These are phyloP conservation scores for Amanita muscaria DNA, from an alignment of 768 basidiomycete genomes.

Conservation along the genomic window DNA sequence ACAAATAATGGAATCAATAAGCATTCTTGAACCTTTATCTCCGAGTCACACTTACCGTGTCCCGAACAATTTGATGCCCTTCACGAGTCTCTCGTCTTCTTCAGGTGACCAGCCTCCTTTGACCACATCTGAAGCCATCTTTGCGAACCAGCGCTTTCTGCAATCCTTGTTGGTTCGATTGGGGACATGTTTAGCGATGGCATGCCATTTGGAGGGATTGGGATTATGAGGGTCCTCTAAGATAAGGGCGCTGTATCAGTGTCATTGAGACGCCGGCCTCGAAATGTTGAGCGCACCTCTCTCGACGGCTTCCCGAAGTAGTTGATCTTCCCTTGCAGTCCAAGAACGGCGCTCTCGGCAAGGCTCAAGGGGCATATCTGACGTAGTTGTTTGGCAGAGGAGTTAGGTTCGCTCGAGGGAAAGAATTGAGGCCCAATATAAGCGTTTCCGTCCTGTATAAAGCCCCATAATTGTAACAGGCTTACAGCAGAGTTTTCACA, in stretches of 20 bases:
- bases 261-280: not conserved
- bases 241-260: constrained; percentile 9
- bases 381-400: constrained; percentile 2
- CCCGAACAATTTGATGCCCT: constrained; percentile 48
- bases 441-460: constrained; percentile 1
- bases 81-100: constrained; percentile 48
- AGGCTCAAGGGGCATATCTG: constrained; percentile 3
- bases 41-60: constrained; percentile 31
- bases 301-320: constrained; percentile 41
- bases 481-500: too few species aligned
- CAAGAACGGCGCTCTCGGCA: constrained; percentile 44
- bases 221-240: constrained; percentile 48
- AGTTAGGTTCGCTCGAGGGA: constrained; percentile 1
- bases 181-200: constrained; percentile 53
- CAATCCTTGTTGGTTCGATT: constrained; percentile 58
- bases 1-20: constrained; percentile 7
- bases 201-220: constrained; percentile 55
- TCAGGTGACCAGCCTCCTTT: constrained; percentile 57
- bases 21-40: not conserved
- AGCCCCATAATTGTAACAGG: not conserved
- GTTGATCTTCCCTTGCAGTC: constrained; percentile 44
- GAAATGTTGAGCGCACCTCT: constrained; percentile 25
- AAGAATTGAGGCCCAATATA: constrained; percentile 1
- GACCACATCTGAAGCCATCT: constrained; percentile 54
- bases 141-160: constrained; percentile 55